phyloP scores from a whole-genome alignment of 371 early-diverging fungal genomes.

The Sporodiniella umbellata region DNA sequence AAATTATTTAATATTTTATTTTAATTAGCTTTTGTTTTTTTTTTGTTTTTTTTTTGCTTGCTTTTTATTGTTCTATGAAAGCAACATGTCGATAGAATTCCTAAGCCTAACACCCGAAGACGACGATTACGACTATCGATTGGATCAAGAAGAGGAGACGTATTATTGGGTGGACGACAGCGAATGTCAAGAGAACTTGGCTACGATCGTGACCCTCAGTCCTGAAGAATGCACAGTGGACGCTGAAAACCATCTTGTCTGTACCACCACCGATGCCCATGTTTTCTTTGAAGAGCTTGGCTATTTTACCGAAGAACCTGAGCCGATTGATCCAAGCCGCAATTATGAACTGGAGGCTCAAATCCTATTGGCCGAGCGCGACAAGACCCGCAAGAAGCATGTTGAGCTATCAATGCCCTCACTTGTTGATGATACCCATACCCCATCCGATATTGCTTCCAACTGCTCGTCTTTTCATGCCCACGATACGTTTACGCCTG shows the following conservation, averaged over 20 bases:
- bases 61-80: too few relatives aligned
- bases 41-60: too few relatives aligned
- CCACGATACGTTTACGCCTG: not conserved
- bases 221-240: constrained; percentile 26
- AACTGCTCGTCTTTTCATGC: constrained; percentile 19
- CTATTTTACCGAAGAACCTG: constrained; percentile 30
- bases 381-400: constrained; percentile 23
- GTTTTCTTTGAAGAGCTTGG: constrained; percentile 35
- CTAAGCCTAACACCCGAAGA: constrained; percentile 22
- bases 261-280: constrained; percentile 2
- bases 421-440: constrained; percentile 13
- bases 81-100: constrained; percentile 3
- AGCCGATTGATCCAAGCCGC: constrained; percentile 30
- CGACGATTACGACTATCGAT: constrained; percentile 15
- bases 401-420: constrained; percentile 29
- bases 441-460: constrained; percentile 14
- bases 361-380: constrained; percentile 16
- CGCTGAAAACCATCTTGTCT: constrained; percentile 26
- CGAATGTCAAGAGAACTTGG: constrained; percentile 34
- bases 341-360: constrained; percentile 35
- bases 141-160: not conserved
- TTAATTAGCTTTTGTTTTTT: too few relatives aligned
- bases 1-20: too few relatives aligned
- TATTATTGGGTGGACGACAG: constrained; percentile 26
- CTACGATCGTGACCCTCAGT: constrained; percentile 20